Conservation (phyloP, 768 basidiomycete species). For the Tylopilus sp. region DNA sequence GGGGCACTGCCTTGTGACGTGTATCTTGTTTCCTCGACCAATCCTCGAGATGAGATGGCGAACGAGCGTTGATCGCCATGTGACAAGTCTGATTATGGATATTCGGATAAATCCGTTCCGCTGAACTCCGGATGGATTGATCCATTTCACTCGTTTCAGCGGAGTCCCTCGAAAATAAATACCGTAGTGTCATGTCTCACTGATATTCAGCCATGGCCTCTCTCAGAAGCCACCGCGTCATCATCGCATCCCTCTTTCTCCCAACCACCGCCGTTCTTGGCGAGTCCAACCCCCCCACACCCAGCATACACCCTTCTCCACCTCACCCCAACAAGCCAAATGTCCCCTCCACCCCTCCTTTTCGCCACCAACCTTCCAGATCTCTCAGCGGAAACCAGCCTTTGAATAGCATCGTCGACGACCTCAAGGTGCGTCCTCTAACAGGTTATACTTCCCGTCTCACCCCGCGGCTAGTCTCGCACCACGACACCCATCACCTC, state of each 20-base stretch:
- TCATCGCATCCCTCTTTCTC: conserved; percentile 84
- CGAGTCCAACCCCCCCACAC: conserved; percentile 50
- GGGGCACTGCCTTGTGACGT: too few species aligned
- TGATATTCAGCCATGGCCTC: conserved; percentile 49
- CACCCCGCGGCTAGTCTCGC: conserved; percentile 30
- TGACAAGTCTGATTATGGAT: too few species aligned
- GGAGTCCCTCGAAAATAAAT: too few species aligned
- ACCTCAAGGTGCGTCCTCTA: conserved; percentile 54
- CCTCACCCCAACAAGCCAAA: background rate
- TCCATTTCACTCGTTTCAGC: too few species aligned
- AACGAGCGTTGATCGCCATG: too few species aligned
- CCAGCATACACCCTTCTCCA: conserved; percentile 31
- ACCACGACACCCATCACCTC: conserved; percentile 39
- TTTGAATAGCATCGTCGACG: conserved; percentile 74
- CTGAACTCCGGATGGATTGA: too few species aligned
- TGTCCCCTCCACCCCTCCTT: conserved; percentile 6
- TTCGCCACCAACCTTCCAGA: conserved; percentile 17
- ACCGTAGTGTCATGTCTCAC: background rate
- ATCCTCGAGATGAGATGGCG: too few species aligned
- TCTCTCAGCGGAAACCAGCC: conserved; percentile 15
- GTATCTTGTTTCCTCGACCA: too few species aligned
- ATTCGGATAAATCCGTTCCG: too few species aligned
- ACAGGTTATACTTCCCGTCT: background rate
- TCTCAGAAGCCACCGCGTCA: conserved; percentile 66
- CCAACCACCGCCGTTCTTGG: conserved; percentile 68